phyloP scores from a whole-genome alignment of 768 basidiomycete genomes.

The Boletus huronensis region DNA sequence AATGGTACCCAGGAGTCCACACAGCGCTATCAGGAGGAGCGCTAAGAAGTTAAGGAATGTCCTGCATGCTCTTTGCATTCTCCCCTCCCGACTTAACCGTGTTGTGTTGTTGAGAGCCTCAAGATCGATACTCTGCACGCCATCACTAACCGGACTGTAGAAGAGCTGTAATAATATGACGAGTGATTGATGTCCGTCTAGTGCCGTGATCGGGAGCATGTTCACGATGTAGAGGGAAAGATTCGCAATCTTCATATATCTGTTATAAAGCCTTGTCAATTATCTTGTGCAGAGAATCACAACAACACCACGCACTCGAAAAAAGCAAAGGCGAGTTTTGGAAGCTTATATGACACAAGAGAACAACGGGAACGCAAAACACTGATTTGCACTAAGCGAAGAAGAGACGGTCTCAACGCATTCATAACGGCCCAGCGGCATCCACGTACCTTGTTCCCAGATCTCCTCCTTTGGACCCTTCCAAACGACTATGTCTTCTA shows the following conservation, averaged over 20 bases:
- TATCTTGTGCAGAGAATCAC: background rate
- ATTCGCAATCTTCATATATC: slow-evolving; percentile 63
- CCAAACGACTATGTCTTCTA: slow-evolving; percentile 59
- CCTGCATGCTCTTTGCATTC: slow-evolving; percentile 13
- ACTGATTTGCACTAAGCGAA: slow-evolving; percentile 48
- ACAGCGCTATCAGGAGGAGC: slow-evolving; percentile 18
- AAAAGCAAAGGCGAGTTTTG: slow-evolving; percentile 32
- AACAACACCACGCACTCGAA: slow-evolving; percentile 48
- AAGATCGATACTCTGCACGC: slow-evolving; percentile 14
- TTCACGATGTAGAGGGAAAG: slow-evolving; percentile 82
- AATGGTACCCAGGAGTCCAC: slow-evolving; percentile 19
- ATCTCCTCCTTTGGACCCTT: slow-evolving; percentile 66
- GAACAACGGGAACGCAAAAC: slow-evolving; percentile 38
- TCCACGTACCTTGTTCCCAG: slow-evolving; percentile 56
- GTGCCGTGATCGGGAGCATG: slow-evolving; percentile 63
- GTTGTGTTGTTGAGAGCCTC: slow-evolving; percentile 14
- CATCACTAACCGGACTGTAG: background rate
- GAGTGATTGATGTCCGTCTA: slow-evolving; percentile 71
- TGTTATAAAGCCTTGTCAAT: slow-evolving; percentile 22
- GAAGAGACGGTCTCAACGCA: background rate
- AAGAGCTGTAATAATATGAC: slow-evolving; percentile 28
- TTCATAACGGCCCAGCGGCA: background rate
- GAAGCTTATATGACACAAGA: slow-evolving; percentile 26
- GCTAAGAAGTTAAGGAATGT: slow-evolving; percentile 20
- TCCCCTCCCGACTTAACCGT: slow-evolving; percentile 4